A percentile compares a stretch with the other conserved stretches of the same genome.
Conservation (phyloP, 2,329 filamentous ascomycete species). For the Aspergillus ustus region DNA sequence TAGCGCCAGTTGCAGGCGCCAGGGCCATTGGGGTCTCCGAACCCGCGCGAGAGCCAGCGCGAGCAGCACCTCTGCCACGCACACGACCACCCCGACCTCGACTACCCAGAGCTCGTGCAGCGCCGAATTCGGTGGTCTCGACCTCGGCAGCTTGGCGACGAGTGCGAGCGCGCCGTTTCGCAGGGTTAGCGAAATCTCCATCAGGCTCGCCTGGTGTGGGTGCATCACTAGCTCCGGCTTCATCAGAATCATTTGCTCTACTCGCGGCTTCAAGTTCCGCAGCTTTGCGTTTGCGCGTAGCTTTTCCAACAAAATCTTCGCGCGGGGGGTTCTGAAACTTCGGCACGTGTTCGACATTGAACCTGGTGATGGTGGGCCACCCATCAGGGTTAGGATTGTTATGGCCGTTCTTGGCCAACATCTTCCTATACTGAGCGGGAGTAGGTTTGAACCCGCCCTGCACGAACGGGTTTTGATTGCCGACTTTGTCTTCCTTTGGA, state of each 20-base stretch:
- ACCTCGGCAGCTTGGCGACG: conserved; percentile 31
- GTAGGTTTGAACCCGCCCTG: conserved; percentile 56
- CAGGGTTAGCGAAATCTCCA: conserved; percentile 30
- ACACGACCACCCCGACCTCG: conserved; percentile 37
- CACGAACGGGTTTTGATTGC: conserved; percentile 61
- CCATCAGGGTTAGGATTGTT: conserved; percentile 49
- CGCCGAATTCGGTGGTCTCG: conserved; percentile 24
- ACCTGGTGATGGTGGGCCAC: conserved; percentile 42
- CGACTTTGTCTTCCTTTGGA: conserved; percentile 49
- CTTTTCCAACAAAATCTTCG: conserved; percentile 33
- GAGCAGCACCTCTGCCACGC: conserved; percentile 34
- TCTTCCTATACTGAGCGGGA: conserved; percentile 46
- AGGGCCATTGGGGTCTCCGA: conserved; percentile 23
- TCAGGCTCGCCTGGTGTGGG: conserved; percentile 34
- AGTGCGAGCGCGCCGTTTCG: conserved; percentile 40
- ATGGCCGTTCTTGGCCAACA: conserved; percentile 39
- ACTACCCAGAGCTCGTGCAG: conserved; percentile 20
- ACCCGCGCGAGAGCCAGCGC: conserved; percentile 28
- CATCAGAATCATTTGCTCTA: conserved; percentile 33
- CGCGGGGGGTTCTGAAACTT: conserved; percentile 39
- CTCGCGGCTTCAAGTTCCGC: conserved; percentile 39
- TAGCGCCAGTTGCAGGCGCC: conserved; percentile 10
- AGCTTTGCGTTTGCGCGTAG: conserved; percentile 44
- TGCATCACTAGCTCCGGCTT: conserved; percentile 28
- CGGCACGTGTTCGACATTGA: conserved; percentile 44